A percentile compares a stretch with the other conserved stretches of the same genome.
Conservation (phyloP, 1,284 basidiomycete genomes). For the Cronartium quercuum region DNA sequence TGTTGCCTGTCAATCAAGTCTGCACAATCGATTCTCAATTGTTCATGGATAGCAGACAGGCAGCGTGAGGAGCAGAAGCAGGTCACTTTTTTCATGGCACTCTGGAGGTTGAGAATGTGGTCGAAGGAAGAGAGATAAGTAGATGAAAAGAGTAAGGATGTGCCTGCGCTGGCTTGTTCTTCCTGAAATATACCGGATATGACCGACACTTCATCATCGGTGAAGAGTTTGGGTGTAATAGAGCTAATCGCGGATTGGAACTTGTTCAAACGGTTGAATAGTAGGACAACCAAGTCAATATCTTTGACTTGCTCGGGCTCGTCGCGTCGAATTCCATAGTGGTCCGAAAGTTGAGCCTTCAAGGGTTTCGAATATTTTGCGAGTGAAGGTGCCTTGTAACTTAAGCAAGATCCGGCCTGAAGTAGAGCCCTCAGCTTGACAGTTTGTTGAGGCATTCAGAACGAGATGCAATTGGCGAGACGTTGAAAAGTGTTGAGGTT, state of each 20-base stretch:
- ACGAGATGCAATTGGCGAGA: not conserved
- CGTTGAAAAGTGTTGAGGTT: too few species aligned
- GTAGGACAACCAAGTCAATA: not conserved
- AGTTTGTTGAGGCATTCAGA: constrained; percentile 2
- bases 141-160: not conserved
- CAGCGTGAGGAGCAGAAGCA: not conserved
- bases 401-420: not conserved
- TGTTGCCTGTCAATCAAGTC: not conserved
- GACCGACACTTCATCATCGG: not conserved
- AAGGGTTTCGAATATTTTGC: not conserved
- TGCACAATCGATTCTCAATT: not conserved
- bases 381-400: not conserved
- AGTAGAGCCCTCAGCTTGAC: not conserved
- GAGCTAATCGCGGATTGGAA: not conserved
- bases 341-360: not conserved
- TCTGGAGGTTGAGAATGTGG: not conserved
- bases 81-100: not conserved
- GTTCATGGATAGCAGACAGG: not conserved
- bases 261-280: not conserved
- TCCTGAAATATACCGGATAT: not conserved
- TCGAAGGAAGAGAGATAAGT: not conserved
- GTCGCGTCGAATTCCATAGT: not conserved
- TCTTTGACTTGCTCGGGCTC: not conserved
- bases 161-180: not conserved
- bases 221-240: not conserved